phyloP scores from a whole-genome alignment of 2,329 filamentous ascomycete genomes.

The Cytospora mali region DNA sequence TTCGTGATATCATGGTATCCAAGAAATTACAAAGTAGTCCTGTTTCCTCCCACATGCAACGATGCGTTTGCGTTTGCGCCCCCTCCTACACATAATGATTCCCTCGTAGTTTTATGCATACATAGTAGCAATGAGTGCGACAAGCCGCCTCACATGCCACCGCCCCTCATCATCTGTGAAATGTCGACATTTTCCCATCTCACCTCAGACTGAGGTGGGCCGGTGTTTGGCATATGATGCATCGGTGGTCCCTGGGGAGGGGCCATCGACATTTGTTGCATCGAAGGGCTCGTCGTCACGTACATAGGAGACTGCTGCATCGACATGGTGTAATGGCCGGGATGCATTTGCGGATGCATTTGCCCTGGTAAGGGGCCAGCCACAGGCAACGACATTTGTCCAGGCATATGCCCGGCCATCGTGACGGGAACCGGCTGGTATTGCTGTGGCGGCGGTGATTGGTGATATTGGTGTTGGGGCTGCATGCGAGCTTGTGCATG shows the following conservation, averaged over 20 bases:
- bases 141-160: constrained; percentile 27
- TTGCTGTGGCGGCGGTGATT: constrained; percentile 17
- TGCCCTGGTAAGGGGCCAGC: constrained; percentile 15
- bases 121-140: not conserved
- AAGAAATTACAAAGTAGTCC: constrained; percentile 3
- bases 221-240: constrained; percentile 27
- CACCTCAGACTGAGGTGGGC: constrained; percentile 35
- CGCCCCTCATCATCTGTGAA: constrained; percentile 45
- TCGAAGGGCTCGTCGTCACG: constrained; percentile 35
- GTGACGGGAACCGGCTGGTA: constrained; percentile 22
- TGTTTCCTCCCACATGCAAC: not conserved
- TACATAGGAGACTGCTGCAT: constrained; percentile 23
- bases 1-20: constrained; percentile 24
- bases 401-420: constrained; percentile 14
- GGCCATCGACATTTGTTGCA: constrained; percentile 36
- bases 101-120: not conserved
- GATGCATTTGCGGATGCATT: constrained; percentile 23
- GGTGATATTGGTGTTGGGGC: constrained; percentile 18
- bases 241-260: constrained; percentile 33
- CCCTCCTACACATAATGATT: too few relatives aligned
- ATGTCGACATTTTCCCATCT: constrained; percentile 51
- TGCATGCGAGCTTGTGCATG: constrained; percentile 22
- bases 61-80: too few relatives aligned
- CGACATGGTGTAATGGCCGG: constrained; percentile 17
- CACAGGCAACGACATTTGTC: constrained; percentile 21